Conservation (phyloP, 306 rosid species). For the Vigna nakashimae region DNA sequence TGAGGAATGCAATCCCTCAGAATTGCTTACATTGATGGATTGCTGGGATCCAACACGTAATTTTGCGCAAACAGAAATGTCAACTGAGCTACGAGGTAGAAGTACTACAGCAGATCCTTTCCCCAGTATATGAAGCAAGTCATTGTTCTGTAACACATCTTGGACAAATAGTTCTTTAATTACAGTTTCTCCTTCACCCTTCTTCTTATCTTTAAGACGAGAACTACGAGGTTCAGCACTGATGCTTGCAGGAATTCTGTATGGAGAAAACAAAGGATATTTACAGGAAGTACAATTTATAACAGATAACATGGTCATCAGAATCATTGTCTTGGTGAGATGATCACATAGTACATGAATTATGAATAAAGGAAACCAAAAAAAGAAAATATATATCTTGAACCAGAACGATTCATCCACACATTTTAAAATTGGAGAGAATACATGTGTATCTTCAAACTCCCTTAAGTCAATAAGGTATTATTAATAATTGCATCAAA, state of each 20-base stretch:
- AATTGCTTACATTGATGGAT: slow-evolving; percentile 57
- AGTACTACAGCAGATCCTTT: slow-evolving; percentile 79
- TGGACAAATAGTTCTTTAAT: slow-evolving; percentile 90
- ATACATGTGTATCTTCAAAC: slow-evolving; percentile 7
- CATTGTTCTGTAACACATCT: slow-evolving; percentile 73
- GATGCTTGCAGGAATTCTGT: slow-evolving; percentile 67
- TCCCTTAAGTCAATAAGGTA: slow-evolving; percentile 12
- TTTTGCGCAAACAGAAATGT: slow-evolving; percentile 81
- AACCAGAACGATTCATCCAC: slow-evolving; percentile 24
- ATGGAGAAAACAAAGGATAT: slow-evolving; percentile 46
- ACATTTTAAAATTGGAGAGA: slow-evolving; percentile 29
- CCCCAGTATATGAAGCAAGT: slow-evolving; percentile 81
- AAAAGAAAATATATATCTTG: slow-evolving; percentile 3
- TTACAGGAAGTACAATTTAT: slow-evolving; percentile 28
- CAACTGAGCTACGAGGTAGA: slow-evolving; percentile 85
- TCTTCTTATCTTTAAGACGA: slow-evolving; percentile 90
- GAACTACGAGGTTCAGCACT: slow-evolving; percentile 88
- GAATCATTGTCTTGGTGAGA: slow-evolving; percentile 33
- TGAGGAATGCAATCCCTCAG: slow-evolving; percentile 63
- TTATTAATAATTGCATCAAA: slow-evolving; percentile 14
- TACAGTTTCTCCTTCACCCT: slow-evolving; percentile 90
- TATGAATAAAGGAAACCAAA: not conserved
- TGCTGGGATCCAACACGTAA: slow-evolving; percentile 75
- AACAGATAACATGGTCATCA: slow-evolving; percentile 33
- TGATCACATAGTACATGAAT: slow-evolving; percentile 33